Evolutionary conservation across 805 yeast genomes (phyloP).

Genomic region (Candida wancherniae): DNA sequence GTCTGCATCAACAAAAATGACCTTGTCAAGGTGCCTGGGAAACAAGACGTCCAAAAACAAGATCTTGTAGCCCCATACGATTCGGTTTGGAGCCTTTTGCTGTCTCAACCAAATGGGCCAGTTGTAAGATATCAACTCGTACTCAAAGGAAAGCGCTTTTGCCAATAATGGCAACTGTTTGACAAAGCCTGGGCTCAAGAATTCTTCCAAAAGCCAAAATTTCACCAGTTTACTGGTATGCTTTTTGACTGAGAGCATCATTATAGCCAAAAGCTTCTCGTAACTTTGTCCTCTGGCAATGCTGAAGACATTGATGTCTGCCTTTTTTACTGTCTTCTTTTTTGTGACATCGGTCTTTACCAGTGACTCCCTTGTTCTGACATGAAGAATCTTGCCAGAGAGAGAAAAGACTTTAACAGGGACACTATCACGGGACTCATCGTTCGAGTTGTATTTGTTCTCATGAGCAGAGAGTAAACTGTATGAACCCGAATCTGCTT

Average conservation of each 20-base stretch:
- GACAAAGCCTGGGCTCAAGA: constrained; percentile 66
- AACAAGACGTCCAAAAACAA: constrained; percentile 82
- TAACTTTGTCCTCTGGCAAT: constrained; percentile 80
- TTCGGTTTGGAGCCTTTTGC: constrained; percentile 74
- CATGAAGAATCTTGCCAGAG: constrained; percentile 7
- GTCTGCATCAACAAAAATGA: constrained; percentile 84
- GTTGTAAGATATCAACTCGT: constrained; percentile 74
- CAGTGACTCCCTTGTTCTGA: constrained; percentile 1
- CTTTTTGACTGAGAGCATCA: constrained; percentile 71
- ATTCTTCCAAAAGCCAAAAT: constrained; percentile 85
- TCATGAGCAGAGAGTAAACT: constrained; percentile 36
- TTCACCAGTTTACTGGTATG: constrained; percentile 57
- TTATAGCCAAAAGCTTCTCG: constrained; percentile 69
- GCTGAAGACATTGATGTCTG: constrained; percentile 70
- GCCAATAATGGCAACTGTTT: constrained; percentile 57
- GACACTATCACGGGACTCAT: constrained; percentile 16
- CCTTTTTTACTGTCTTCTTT: constrained; percentile 4
- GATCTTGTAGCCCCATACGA: constrained; percentile 85
- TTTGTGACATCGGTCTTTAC: constrained; percentile 7
- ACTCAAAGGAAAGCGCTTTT: constrained; percentile 54
- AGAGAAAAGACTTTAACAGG: constrained; percentile 38
- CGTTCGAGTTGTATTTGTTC: constrained; percentile 36
- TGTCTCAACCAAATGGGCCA: constrained; percentile 91
- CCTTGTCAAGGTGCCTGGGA: constrained; percentile 69
- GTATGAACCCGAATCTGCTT: constrained; percentile 15